Evolutionary conservation across 73 alveolate genomes (phyloP).

Genomic region (Tetrahymena thermophila): DNA sequence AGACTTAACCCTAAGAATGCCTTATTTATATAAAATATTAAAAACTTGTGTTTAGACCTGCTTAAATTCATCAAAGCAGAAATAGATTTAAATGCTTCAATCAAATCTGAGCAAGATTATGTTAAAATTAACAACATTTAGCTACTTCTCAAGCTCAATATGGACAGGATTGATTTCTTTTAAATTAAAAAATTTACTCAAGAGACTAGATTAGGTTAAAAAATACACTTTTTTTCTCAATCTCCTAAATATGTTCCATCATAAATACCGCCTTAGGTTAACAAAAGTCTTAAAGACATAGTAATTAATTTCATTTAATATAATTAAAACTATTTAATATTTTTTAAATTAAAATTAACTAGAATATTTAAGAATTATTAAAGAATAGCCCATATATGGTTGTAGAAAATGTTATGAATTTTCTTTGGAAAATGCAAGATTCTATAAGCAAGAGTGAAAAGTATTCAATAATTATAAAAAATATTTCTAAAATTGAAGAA

Average conservation of each 20-base stretch:
- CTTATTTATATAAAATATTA: constrained; percentile 47
- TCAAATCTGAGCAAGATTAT: background rate
- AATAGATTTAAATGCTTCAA: background rate
- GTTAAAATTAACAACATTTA: constrained; percentile 17
- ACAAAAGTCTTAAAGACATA: background rate
- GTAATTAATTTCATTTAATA: background rate
- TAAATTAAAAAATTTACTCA: constrained; percentile 22
- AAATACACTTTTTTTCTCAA: constrained; percentile 23
- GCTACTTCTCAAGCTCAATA: constrained; percentile 26
- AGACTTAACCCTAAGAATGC: constrained; percentile 59
- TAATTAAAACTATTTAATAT: background rate
- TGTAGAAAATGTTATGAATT: constrained; percentile 20
- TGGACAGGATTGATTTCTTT: constrained; percentile 24
- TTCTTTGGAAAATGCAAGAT: constrained; percentile 18
- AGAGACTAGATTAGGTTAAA: constrained; percentile 27
- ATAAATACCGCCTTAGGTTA: background rate
- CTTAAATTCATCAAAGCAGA: background rate
- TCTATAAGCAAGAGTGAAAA: background rate
- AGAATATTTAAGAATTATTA: constrained; percentile 36
- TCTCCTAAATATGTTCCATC: background rate
- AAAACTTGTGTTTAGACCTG: constrained; percentile 21
- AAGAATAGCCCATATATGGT: constrained; percentile 48
- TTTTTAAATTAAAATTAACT: no score
- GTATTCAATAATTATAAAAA: constrained; percentile 39
- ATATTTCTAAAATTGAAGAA: constrained; percentile 2